Evolutionary conservation across 2,329 filamentous ascomycete genomes (phyloP), one percentile per base, ranked within the genome.

Genomic region (Rachicladosporium sp.): DNA sequence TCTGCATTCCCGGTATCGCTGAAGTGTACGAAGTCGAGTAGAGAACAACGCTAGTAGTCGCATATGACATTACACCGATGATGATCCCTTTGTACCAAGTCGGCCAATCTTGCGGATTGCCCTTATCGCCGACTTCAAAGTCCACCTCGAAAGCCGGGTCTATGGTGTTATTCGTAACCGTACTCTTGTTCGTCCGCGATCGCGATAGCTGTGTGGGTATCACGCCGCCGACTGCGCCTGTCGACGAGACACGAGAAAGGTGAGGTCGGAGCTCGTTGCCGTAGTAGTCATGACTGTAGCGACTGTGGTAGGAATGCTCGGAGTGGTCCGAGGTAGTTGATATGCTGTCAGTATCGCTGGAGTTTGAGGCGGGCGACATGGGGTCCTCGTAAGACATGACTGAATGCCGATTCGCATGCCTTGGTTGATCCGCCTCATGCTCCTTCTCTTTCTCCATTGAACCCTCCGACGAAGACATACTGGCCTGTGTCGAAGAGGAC

Each of bases 21-120:
- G 78, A 74, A 1, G 84, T 86, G 56, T 91, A 93, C 37, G 75
- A 79, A 0, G 85, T 91, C 35, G 79, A 85, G 54, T 87, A 85
- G 34, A 86, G 56, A 10, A 86, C 78, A 6, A 59, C 58, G 12
- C 49, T 51, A 6, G 73, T 64, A 0, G 74, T 78, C 32, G 71
- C 70, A 51, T 71, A 76, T 33, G 70, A 73, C 53, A 78, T 68
- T 38, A 71, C 65, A 31, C 63, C 59, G 38, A 79, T 66, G 8
- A 73, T 64, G 49, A 74, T 55, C 37, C 65, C 58, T 48, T 76
- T 79, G 52, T 71, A 74, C 47, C 63, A 69, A 27, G 78, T 52
- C 0, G 74, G 60, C 81, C 82, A 88, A 54, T 81, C 79, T 41
- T 71, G 68, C 0, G 83, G 81, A 51, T 86, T 79, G 9, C 70